Conservation (phyloP, 2,329 filamentous ascomycete genomes). For the Diatrype stigma region DNA sequence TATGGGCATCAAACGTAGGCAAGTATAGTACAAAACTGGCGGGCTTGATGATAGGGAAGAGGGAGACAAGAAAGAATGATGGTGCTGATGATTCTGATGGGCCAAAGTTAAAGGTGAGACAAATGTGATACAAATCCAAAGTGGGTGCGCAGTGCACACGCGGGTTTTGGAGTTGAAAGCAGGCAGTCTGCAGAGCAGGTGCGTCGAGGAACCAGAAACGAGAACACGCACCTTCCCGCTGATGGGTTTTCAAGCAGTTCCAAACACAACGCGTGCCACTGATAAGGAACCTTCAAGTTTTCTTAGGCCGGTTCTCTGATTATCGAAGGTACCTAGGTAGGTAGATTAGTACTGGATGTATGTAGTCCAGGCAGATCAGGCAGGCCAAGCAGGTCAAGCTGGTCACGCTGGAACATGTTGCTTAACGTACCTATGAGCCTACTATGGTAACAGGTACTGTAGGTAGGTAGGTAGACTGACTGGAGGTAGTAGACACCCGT, state of each 20-base stretch:
- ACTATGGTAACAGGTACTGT: too few relatives aligned
- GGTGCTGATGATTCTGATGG: neutral
- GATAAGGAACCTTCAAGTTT: too few relatives aligned
- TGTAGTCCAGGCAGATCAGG: too few relatives aligned
- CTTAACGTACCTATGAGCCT: too few relatives aligned
- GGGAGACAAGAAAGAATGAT: neutral
- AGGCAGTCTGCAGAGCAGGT: neutral
- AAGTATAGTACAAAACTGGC: neutral
- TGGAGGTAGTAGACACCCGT: too few relatives aligned
- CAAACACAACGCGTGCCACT: neutral
- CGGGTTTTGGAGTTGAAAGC: neutral
- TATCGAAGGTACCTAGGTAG: too few relatives aligned
- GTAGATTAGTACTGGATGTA: too few relatives aligned
- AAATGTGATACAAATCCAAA: slow-evolving; percentile 18
- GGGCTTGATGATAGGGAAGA: neutral
- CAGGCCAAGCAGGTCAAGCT: too few relatives aligned
- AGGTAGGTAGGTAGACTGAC: too few relatives aligned
- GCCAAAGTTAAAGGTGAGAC: slow-evolving; percentile 22
- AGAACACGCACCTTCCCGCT: neutral
- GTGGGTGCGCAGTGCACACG: slow-evolving; percentile 2
- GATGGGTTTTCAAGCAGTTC: neutral
- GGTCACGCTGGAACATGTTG: too few relatives aligned
- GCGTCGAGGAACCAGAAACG: neutral
- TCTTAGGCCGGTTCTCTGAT: too few relatives aligned
- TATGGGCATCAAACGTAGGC: neutral